These are phyloP conservation scores for Psilocybe tampanensis DNA, from an alignment of 768 basidiomycete genomes.

Conservation along the genomic window DNA sequence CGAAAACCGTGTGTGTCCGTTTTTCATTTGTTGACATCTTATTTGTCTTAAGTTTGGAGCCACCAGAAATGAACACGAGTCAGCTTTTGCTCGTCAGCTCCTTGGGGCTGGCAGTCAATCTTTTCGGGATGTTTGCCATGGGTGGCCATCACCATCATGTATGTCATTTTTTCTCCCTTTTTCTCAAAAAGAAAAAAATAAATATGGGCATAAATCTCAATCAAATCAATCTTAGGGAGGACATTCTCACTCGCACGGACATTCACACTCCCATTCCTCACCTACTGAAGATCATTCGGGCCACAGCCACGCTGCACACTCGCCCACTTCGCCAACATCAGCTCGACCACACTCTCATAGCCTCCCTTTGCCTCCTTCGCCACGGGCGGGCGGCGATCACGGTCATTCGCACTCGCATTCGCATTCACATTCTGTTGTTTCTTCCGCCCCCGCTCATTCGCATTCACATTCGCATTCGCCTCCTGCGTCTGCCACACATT, in stretches of 20 bases:
- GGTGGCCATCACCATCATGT: slow-evolving; percentile 93
- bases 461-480: background rate
- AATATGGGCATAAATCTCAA: background rate
- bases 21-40: background rate
- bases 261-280: slow-evolving; percentile 38
- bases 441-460: slow-evolving; percentile 20
- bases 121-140: slow-evolving; percentile 99
- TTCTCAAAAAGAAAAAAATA: too few species aligned
- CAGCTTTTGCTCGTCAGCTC: slow-evolving; percentile 90
- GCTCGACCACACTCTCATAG: slow-evolving; percentile 19
- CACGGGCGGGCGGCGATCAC: slow-evolving; percentile 2
- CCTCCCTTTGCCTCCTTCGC: slow-evolving; percentile 6
- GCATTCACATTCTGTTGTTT: slow-evolving; percentile 23
- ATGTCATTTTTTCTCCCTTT: slow-evolving; percentile 25
- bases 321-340: slow-evolving; percentile 10
- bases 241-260: slow-evolving; percentile 63
- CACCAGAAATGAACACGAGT: slow-evolving; percentile 97
- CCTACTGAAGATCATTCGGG: slow-evolving; percentile 24
- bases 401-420: slow-evolving; percentile 28
- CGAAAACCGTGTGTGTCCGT: background rate
- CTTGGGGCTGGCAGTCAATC: slow-evolving; percentile 88
- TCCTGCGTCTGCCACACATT: slow-evolving; percentile 12
- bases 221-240: slow-evolving; percentile 42
- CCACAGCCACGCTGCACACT: slow-evolving; percentile 37
- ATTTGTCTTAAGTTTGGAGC: slow-evolving; percentile 69